Base-by-base conservation (phyloP, 2,329 filamentous ascomycete genomes). In the Botrytis galanthina region DNA sequence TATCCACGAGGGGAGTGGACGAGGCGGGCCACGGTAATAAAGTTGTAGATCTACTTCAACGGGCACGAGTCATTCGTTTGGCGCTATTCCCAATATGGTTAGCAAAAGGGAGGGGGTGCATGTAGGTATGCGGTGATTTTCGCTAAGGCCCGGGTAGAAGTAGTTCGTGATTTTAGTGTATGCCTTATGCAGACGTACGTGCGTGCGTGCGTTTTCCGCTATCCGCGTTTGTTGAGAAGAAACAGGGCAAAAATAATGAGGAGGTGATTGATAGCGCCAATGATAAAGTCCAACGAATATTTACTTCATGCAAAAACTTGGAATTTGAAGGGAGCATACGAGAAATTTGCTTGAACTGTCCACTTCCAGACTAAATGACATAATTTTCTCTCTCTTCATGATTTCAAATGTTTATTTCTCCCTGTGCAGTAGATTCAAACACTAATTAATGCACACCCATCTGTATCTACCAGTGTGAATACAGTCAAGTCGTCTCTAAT, bases 51-150 rank as follows among this genome's bases (percentile, higher is more conserved):
- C 64, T 68, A 29, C 5, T 37, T 67, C 35, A 68, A 68, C 64
- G 64, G 64, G 64, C 46, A 35, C 64, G 64, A 54, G 64, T 68
- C 64, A 68, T 54, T 51, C 26, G 37, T 18, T 54, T 29, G 16
- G 26, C 46, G n/a, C 64, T 39, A 68, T 39, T 12, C 46, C 46
- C 8, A 54, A n/a, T 37, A 0, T 4, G 10, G 64, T 14, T 68
- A 39, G 46, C 12, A 16, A 26, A 9, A 29, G 18, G 63, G 16
- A 18, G 32, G 16, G 14, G 14, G 37, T 20, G 60, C 37, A 62
- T 29, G 22, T 51, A 35, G 44, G 20, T 42, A 42, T 12, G 14
- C 51, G 35, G 16, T 51, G 44, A n/a, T 64, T 44, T 44, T 32
- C 62, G 62, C 62, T 44, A 44, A 46, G 42, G 42, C 39, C n/a